phyloP scores from a whole-genome alignment of 2,329 filamentous ascomycete genomes.

The Ophiosphaerella herpotricha region DNA sequence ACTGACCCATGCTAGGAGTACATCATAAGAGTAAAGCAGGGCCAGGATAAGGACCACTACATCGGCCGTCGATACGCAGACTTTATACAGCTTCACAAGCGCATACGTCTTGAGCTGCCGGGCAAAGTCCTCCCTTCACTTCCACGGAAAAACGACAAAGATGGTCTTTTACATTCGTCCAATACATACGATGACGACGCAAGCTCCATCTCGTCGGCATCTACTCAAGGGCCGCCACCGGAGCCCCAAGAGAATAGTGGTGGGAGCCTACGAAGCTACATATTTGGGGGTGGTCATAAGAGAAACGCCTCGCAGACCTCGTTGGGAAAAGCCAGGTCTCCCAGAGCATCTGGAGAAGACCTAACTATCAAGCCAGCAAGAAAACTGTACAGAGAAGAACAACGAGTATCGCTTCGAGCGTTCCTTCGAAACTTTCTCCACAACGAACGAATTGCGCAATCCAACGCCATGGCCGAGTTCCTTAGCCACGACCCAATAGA shows the following conservation, averaged over 20 bases:
- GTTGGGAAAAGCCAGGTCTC: constrained; percentile 34
- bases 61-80: constrained; percentile 87
- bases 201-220: constrained; percentile 80
- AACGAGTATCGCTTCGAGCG: constrained; percentile 87
- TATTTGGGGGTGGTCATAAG: constrained; percentile 47
- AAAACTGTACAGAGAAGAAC: constrained; percentile 81
- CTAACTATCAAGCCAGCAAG: constrained; percentile 49
- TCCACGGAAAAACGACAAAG: constrained; percentile 88
- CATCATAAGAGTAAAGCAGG: constrained; percentile 80
- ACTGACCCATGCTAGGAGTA: constrained; percentile 69
- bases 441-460: constrained; percentile 81
- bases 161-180: constrained; percentile 61
- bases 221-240: constrained; percentile 62
- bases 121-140: constrained; percentile 86
- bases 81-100: constrained; percentile 79
- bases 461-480: constrained; percentile 83
- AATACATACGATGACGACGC: constrained; percentile 69
- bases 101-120: constrained; percentile 80
- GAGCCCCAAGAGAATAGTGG: constrained; percentile 45
- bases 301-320: constrained; percentile 49
- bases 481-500: constrained; percentile 73
- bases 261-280: constrained; percentile 52
- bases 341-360: constrained; percentile 40
- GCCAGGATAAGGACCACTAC: constrained; percentile 75
- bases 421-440: constrained; percentile 86